phyloP scores from a whole-genome alignment of 495 filamentous ascomycete genomes.

The Letharia columbiana region DNA sequence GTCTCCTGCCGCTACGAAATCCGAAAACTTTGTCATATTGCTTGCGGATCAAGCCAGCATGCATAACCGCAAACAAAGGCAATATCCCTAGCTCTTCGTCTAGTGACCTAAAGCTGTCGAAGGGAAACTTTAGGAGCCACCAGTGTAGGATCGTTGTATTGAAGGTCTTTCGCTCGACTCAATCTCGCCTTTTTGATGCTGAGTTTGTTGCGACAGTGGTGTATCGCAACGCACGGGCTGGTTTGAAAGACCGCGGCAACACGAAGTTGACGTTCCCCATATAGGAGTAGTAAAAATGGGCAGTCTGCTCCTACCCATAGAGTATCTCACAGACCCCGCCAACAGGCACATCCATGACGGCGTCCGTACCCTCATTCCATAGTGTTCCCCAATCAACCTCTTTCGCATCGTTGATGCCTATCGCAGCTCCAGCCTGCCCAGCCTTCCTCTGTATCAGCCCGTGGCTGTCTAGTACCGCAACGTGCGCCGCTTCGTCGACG shows the following conservation, averaged over 20 bases:
- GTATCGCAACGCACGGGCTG: not conserved
- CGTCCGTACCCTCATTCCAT: conserved; percentile 92
- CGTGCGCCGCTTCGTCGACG: conserved; percentile 79
- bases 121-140: not conserved
- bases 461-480: conserved; percentile 71
- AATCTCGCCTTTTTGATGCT: not conserved
- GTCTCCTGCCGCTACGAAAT: not conserved
- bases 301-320: conserved; percentile 30
- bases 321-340: conserved; percentile 93
- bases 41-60: not conserved
- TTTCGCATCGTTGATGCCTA: conserved; percentile 17
- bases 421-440: conserved; percentile 12
- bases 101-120: not conserved
- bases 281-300: not conserved
- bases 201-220: not conserved
- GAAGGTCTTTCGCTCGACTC: not conserved
- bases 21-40: not conserved
- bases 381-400: conserved; percentile 64
- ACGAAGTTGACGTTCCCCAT: not conserved
- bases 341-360: conserved; percentile 92
- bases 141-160: not conserved
- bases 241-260: not conserved
- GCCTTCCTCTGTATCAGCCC: conserved; percentile 49
- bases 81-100: not conserved
- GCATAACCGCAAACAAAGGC: not conserved